Evolutionary conservation across 371 early-diverging fungal species (phyloP).

Genomic region (Saksenaea vasiformis): DNA sequence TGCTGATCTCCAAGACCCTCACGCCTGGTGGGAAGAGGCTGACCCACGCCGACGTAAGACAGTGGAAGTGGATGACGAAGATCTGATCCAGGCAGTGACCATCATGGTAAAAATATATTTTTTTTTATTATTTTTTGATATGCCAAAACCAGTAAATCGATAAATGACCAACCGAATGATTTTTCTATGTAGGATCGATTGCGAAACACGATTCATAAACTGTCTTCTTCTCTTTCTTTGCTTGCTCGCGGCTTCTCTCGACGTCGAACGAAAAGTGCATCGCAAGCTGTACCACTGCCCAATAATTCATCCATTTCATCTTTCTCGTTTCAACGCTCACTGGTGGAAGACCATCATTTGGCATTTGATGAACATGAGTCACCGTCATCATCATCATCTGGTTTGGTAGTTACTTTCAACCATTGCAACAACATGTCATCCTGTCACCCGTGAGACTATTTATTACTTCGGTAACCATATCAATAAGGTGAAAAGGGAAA

Average conservation of each 20-base stretch:
- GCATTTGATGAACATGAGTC: background rate
- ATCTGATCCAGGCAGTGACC: conserved; percentile 25
- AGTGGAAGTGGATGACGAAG: conserved; percentile 27
- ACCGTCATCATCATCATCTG: conserved; percentile 2
- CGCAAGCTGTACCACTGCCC: background rate
- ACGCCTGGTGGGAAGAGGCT: conserved; percentile 38
- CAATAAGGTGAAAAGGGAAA: background rate
- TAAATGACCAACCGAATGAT: background rate
- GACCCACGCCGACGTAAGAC: conserved; percentile 36
- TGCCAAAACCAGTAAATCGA: too few species aligned
- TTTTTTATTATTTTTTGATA: too few species aligned
- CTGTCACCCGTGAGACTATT: background rate
- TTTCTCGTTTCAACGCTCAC: background rate
- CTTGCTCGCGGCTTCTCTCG: conserved; percentile 23
- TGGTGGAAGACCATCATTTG: background rate
- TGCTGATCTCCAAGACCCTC: conserved; percentile 66
- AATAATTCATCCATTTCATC: background rate
- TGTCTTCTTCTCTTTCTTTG: conserved; percentile 22
- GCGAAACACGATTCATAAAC: conserved; percentile 27
- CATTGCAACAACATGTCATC: background rate
- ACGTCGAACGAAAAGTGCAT: conserved; percentile 24
- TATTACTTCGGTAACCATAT: background rate
- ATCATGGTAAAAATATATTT: conserved; percentile 42
- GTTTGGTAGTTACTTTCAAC: background rate
- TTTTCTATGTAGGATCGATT: conserved; percentile 18